Evolutionary conservation across 2,329 filamentous ascomycete species (phyloP).

Genomic region (Neonectria sp.): DNA sequence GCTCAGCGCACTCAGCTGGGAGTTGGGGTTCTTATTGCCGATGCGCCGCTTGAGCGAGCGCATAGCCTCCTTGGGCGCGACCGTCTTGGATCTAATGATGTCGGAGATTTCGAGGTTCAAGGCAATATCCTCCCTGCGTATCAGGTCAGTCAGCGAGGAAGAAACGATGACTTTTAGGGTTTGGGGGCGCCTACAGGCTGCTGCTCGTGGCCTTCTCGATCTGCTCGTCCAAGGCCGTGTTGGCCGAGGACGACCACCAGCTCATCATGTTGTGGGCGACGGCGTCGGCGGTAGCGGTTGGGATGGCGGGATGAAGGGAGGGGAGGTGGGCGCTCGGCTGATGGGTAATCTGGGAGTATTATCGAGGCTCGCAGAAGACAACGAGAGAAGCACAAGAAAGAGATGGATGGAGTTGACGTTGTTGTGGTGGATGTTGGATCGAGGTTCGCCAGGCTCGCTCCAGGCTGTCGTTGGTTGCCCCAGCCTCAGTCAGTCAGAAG

Average conservation of each 20-base stretch:
- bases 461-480: constrained; percentile 43
- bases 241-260: constrained; percentile 95
- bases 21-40: constrained; percentile 97
- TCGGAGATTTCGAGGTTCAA: constrained; percentile 99
- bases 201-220: constrained; percentile 95
- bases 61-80: constrained; percentile 98
- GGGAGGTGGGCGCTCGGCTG: constrained; percentile 20
- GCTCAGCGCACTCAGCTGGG: constrained; percentile 94
- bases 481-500: constrained; percentile 42
- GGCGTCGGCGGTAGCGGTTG: constrained; percentile 12
- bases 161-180: constrained; percentile 30
- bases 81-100: constrained; percentile 95
- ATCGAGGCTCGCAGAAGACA: constrained; percentile 4
- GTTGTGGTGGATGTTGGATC: constrained; percentile 38
- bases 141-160: constrained; percentile 28
- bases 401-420: constrained; percentile 30
- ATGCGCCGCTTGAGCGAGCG: constrained; percentile 93
- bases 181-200: constrained; percentile 78
- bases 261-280: constrained; percentile 76
- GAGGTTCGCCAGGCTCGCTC: constrained; percentile 39
- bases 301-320: constrained; percentile 15
- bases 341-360: constrained; percentile 18
- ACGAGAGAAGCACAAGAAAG: constrained; percentile 14
- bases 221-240: constrained; percentile 95
- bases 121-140: constrained; percentile 88